Conservation (phyloP, 257 asterid genomes). For the Coffea eugenioides region DNA sequence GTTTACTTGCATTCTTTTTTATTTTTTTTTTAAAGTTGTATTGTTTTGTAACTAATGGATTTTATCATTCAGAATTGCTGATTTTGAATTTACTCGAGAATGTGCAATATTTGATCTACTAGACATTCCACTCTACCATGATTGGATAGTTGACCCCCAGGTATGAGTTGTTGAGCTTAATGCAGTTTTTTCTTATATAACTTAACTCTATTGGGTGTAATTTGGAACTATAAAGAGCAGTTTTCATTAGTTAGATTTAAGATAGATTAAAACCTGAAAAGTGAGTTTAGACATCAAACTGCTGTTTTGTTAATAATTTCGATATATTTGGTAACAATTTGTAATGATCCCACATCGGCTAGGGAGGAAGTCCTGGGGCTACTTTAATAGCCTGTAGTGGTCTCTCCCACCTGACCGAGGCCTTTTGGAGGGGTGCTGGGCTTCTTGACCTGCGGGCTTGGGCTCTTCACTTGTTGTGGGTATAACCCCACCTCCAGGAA, state of each 20-base stretch:
- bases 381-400: too few species aligned
- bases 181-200: not conserved
- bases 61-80: conserved; percentile 64
- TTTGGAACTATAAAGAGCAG: not conserved
- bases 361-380: too few species aligned
- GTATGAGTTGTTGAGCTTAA: conserved; percentile 35
- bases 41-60: conserved; percentile 18
- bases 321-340: too few species aligned
- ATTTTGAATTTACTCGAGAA: conserved; percentile 94
- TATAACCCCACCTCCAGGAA: too few species aligned
- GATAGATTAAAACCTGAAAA: not conserved
- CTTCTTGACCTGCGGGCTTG: too few species aligned
- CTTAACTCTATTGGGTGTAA: not conserved
- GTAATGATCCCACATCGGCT: too few species aligned
- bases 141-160: conserved; percentile 99
- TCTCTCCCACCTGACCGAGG: too few species aligned
- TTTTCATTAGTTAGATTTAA: not conserved
- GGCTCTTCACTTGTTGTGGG: too few species aligned
- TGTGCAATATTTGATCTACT: conserved; percentile 94
- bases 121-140: conserved; percentile 98
- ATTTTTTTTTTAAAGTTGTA: conserved; percentile 6
- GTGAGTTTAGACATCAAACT: too few species aligned
- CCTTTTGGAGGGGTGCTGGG: too few species aligned
- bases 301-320: too few species aligned
- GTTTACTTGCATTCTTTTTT: not conserved